phyloP scores from a whole-genome alignment of 306 rosid genomes.

The Vicia sativa region DNA sequence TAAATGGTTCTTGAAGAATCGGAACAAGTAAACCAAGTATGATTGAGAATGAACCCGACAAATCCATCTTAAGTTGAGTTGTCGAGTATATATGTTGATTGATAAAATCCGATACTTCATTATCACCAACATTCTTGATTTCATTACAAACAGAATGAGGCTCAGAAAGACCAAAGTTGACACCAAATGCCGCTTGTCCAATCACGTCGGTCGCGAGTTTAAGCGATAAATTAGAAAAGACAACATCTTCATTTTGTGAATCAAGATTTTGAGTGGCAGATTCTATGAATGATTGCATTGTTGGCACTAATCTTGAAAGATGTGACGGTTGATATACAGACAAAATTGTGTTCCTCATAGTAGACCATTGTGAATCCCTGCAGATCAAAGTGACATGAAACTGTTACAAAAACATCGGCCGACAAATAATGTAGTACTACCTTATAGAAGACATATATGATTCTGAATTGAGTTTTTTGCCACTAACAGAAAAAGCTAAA shows the following conservation, averaged over 20 bases:
- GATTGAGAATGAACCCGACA: conserved; percentile 89
- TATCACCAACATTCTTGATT: conserved; percentile 25
- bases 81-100: conserved; percentile 84
- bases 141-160: conserved; percentile 48
- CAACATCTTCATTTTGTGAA: conserved; percentile 51
- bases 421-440: conserved; percentile 10
- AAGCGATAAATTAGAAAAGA: conserved; percentile 74
- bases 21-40: conserved; percentile 82
- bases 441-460: no score
- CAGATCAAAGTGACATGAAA: conserved; percentile 31
- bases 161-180: conserved; percentile 72
- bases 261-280: conserved; percentile 70
- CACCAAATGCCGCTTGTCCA: conserved; percentile 93
- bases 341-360: conserved; percentile 78
- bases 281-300: conserved; percentile 79
- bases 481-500: conserved; percentile 9
- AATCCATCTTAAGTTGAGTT: conserved; percentile 87
- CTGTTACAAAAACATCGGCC: conserved; percentile 8
- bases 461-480: conserved; percentile 7
- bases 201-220: conserved; percentile 77
- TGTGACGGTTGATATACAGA: conserved; percentile 86
- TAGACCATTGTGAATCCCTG: conserved; percentile 90
- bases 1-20: conserved; percentile 76
- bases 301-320: conserved; percentile 71
- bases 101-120: conserved; percentile 75